Base-by-base conservation (phyloP, 73 alveolate species). In the Blepharisma japonicum region DNA sequence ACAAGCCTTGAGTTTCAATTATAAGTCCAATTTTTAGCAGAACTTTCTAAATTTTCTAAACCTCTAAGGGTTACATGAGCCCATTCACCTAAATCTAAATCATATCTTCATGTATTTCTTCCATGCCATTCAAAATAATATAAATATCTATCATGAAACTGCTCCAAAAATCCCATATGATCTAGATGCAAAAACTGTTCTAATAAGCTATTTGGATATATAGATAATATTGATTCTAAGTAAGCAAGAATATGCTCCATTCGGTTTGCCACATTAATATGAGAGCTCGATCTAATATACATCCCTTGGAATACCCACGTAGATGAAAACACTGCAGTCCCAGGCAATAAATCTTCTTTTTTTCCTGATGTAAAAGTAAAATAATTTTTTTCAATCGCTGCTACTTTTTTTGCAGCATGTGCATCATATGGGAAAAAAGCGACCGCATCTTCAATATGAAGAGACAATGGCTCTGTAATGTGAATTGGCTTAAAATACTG, bases 251-350 rank as follows among this genome's bases (percentile, higher is more conserved):
- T 25, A n/a, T 18, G 49, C 3, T 14, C 11, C 14, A 61, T n/a
- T 61, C 47, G 39, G 23, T 14, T 14, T 2, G 46, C 46, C 23
- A 8, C 23, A 25, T 61, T 61, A 1, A 61, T 61, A 61, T 61
- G 74, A 8, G 47, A n/a, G 2, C 23, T 39, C 2, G 74, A 61
- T 2, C 49, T 9, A 1, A 61, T 9, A 61, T 18, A 61, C 14
- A 61, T 14, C 46, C 74, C 74, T 39, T 61, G 74, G 18, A 61
- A 18, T 11, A 61, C 74, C 74, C 74, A 61, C 14, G 14, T 39
- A 2, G 23, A 8, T 2, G 74, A 14, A 61, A 61, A 61, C 14
- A 61, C 23, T 39, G 74, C 47, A 25, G 14, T 61, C 23, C 74
- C 74, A 0, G 74, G 74, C 23, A 61, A 20, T 14, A 61, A 14